Conservation (phyloP, 2,329 filamentous ascomycete genomes). For the Epichloe coenophiala region DNA sequence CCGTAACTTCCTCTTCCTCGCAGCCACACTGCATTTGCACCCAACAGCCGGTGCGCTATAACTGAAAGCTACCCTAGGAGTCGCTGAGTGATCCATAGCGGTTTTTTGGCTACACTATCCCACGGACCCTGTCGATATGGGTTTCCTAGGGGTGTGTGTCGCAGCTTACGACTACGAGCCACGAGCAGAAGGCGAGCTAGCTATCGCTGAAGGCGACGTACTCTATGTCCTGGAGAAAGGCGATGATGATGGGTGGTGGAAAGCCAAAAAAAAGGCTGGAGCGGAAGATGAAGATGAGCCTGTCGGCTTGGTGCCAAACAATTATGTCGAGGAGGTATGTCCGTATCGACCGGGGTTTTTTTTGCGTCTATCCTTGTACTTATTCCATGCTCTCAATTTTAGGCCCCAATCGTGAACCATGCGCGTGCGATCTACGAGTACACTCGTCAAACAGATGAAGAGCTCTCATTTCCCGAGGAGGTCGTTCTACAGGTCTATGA, state of each 20-base stretch:
- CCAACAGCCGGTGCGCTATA: background rate
- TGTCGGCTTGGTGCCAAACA: conserved; percentile 78
- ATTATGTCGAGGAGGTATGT: conserved; percentile 83
- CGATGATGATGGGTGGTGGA: conserved; percentile 78
- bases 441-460: conserved; percentile 90
- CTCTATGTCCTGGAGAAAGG: conserved; percentile 82
- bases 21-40: background rate
- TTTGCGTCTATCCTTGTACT: background rate
- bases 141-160: conserved; percentile 81
- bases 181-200: conserved; percentile 73
- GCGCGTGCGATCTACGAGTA: conserved; percentile 98
- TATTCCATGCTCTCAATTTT: background rate
- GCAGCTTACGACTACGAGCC: conserved; percentile 89
- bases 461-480: conserved; percentile 90
- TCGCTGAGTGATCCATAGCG: background rate
- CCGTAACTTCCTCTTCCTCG: background rate
- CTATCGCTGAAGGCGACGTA: conserved; percentile 73
- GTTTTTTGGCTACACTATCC: background rate
- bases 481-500: conserved; percentile 75
- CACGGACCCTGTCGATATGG: conserved; percentile 42
- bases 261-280: conserved; percentile 78
- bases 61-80: background rate
- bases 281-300: conserved; percentile 82
- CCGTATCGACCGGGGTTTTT: background rate
- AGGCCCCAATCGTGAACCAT: conserved; percentile 53